phyloP scores from a whole-genome alignment of 768 basidiomycete species.

The Agrocybe chaxingu region DNA sequence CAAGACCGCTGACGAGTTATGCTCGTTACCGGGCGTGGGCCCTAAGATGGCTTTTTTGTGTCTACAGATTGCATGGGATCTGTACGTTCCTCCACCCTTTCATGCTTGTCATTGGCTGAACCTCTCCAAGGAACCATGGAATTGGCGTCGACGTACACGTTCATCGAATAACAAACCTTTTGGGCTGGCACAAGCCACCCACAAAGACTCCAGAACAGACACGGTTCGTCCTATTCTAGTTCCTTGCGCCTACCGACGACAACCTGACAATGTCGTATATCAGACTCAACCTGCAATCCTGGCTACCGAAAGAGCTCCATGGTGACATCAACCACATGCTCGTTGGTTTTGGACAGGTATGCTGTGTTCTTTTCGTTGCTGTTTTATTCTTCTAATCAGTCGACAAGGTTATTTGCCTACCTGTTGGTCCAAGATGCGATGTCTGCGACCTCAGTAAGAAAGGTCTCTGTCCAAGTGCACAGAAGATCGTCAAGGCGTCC shows the following conservation, averaged over 20 bases:
- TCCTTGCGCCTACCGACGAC: background rate
- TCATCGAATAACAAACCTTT: constrained; percentile 88
- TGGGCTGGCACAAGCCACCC: constrained; percentile 87
- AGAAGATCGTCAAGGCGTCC: constrained; percentile 14
- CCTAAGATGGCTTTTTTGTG: constrained; percentile 95
- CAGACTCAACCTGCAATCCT: constrained; percentile 78
- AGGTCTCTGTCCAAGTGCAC: constrained; percentile 67
- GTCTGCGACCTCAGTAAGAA: constrained; percentile 53
- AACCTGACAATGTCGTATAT: background rate
- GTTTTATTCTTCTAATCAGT: background rate
- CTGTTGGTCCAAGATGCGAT: constrained; percentile 63
- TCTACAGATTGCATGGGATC: constrained; percentile 80
- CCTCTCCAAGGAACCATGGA: constrained; percentile 64
- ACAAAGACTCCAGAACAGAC: constrained; percentile 90
- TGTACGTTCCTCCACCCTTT: constrained; percentile 42
- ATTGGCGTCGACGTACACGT: constrained; percentile 98
- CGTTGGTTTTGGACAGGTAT: constrained; percentile 84
- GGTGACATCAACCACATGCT: constrained; percentile 76
- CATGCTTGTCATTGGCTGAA: background rate
- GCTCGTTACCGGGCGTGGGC: constrained; percentile 86
- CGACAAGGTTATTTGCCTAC: constrained; percentile 60
- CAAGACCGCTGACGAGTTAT: constrained; percentile 82
- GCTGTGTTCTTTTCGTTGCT: constrained; percentile 3
- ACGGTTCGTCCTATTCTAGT: constrained; percentile 39
- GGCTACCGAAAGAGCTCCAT: constrained; percentile 74